phyloP scores from a whole-genome alignment of 345 rosid genomes.

The Gossypium arboreum region DNA sequence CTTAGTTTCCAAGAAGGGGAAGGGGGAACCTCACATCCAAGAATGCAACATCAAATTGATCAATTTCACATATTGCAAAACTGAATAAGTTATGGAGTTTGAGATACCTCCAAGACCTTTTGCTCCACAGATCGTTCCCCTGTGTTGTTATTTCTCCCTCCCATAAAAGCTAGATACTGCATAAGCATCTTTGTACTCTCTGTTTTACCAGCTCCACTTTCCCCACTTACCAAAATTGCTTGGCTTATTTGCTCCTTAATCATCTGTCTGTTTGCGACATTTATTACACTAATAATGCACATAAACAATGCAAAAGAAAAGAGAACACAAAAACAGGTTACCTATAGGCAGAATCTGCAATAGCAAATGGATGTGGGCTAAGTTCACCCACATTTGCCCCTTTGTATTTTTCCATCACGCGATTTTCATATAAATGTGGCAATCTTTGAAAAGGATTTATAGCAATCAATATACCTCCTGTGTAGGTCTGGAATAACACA shows the following conservation, averaged over 20 bases:
- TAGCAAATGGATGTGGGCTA: slow-evolving; percentile 91
- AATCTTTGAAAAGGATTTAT: slow-evolving; percentile 86
- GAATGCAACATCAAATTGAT: slow-evolving; percentile 10
- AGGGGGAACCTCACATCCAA: neutral
- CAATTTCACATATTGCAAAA: slow-evolving; percentile 12
- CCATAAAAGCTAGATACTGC: slow-evolving; percentile 93
- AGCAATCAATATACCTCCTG: slow-evolving; percentile 92
- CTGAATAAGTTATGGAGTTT: neutral
- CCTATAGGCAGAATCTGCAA: slow-evolving; percentile 98
- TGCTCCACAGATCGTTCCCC: slow-evolving; percentile 92
- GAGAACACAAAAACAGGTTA: slow-evolving; percentile 23
- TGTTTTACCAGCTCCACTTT: slow-evolving; percentile 99
- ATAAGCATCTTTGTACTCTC: slow-evolving; percentile 98
- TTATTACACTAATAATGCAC: slow-evolving; percentile 11
- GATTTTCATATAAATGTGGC: slow-evolving; percentile 75
- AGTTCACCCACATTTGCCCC: slow-evolving; percentile 80
- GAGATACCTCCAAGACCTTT: slow-evolving; percentile 84
- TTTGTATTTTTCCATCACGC: slow-evolving; percentile 82
- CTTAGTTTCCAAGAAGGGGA: neutral
- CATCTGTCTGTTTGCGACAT: slow-evolving; percentile 60
- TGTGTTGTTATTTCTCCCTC: slow-evolving; percentile 60
- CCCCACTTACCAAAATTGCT: slow-evolving; percentile 94
- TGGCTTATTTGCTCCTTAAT: slow-evolving; percentile 86
- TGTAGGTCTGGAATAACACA: slow-evolving; percentile 68
- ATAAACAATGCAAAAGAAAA: slow-evolving; percentile 16